phyloP scores from a whole-genome alignment of 805 yeast species.

The Priceomyces carsonii region DNA sequence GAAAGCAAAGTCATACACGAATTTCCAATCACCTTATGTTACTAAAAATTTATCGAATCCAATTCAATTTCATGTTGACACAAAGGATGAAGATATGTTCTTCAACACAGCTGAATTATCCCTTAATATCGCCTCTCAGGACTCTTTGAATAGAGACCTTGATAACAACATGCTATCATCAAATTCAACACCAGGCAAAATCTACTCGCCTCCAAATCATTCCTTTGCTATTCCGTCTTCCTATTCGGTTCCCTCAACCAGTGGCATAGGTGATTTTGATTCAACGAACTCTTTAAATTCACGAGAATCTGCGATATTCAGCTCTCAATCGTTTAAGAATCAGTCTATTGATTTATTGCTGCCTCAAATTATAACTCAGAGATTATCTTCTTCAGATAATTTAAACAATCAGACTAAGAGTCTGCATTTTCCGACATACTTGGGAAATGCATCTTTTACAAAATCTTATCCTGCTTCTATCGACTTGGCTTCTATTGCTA shows the following conservation, averaged over 20 bases:
- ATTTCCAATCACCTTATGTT: not conserved
- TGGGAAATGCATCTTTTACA: constrained; percentile 14
- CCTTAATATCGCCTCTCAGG: constrained; percentile 23
- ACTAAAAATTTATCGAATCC: constrained; percentile 1
- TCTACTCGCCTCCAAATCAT: constrained; percentile 6
- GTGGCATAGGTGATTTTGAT: constrained; percentile 6
- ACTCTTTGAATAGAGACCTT: constrained; percentile 8
- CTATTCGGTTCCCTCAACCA: constrained; percentile 12
- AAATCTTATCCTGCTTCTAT: constrained; percentile 52
- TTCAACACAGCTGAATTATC: constrained; percentile 28
- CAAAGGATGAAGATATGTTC: constrained; percentile 14
- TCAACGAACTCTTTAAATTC: constrained; percentile 1
- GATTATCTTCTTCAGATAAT: constrained; percentile 2
- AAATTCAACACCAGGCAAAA: constrained; percentile 8
- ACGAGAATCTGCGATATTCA: constrained; percentile 1
- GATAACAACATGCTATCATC: constrained; percentile 6
- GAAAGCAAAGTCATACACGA: constrained; percentile 34
- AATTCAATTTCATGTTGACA: constrained; percentile 1
- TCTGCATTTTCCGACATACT: constrained; percentile 6
- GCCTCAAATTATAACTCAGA: constrained; percentile 21
- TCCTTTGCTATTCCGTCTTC: constrained; percentile 8
- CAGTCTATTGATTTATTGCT: constrained; percentile 25
- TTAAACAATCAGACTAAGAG: constrained; percentile 7
- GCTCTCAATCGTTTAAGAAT: not conserved
- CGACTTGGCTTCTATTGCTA: constrained; percentile 57